Evolutionary conservation across 2,329 filamentous ascomycete species (phyloP).

Genomic region (Cercospora sp.): DNA sequence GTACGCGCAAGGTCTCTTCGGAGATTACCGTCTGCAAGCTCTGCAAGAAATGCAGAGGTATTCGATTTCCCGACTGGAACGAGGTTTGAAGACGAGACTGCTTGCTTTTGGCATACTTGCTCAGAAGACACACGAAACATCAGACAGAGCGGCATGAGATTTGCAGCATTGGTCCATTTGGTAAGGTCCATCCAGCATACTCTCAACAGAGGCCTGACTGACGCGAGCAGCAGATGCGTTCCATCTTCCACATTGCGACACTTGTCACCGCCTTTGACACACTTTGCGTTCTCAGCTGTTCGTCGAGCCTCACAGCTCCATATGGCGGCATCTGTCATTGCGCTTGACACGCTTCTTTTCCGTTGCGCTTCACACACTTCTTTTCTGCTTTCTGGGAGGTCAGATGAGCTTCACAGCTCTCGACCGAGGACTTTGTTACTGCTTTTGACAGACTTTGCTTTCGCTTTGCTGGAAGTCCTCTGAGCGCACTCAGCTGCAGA

Average conservation of each 20-base stretch:
- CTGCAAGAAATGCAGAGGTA: background rate
- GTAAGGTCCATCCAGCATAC: background rate
- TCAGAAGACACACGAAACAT: background rate
- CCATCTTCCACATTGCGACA: background rate
- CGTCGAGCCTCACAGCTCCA: background rate
- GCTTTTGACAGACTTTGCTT: background rate
- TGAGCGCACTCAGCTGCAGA: background rate
- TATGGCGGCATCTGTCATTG: background rate
- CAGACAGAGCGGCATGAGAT: background rate
- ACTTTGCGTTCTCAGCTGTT: background rate
- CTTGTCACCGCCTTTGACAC: background rate
- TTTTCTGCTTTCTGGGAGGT: background rate
- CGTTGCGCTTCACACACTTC: background rate
- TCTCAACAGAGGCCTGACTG: background rate
- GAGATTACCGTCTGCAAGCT: background rate
- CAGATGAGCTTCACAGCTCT: background rate
- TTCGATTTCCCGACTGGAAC: background rate
- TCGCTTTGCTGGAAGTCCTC: background rate
- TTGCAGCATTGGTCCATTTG: background rate
- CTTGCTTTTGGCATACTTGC: background rate
- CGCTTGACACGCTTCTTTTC: background rate
- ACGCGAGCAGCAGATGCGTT: background rate
- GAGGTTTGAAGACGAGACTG: background rate
- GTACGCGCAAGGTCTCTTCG: background rate
- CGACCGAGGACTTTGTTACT: background rate